Base-by-base conservation (phyloP, 106 monocot species). In the Dioscorea zingiberensis region DNA sequence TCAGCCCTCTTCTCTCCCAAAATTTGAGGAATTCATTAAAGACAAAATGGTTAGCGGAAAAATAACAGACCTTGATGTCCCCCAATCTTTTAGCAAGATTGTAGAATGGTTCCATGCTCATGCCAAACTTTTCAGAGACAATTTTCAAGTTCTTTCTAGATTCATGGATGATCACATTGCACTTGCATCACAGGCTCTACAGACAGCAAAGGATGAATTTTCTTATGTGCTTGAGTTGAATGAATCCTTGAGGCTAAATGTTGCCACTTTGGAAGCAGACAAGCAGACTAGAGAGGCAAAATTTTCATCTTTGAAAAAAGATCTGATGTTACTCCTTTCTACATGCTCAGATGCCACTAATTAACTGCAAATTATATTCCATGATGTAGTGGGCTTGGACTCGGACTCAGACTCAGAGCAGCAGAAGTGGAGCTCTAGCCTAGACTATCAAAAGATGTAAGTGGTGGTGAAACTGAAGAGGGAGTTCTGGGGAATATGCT, bases 151-250 rank as follows among this genome's bases (percentile, higher is more conserved):
- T 27, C 73, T 92, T 19, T 92, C 88, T 25, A 68, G 23, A 21
- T 80, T 77, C 63, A 47, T 85, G 59, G 80, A 82, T 54, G 83
- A 86, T 58, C 67, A 84, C 55, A 71, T 86, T 57, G 65, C 61
- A 29, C 48, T 75, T 65, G 32, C 80, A 62, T 74, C 58, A 9
- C 77, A 82, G 71, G 83, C 69, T 54, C 55, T 97, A 54, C 74
- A 86, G 60, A 55, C 57, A 55, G 61, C 68, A 32, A 80, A 65
- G 6, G 69, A 75, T 73, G 70, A 88, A 24, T 65, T 88, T 30
- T 54, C 77, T 73, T 54, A 71, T 57, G 58, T 82, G 44, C 55
- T 88, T 69, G 78, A 86, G 44, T 29, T 74, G 11, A 69, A 62
- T 29, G 85, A 97, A 55, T 85, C 74, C 22, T 73, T 81, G 76